phyloP scores from a whole-genome alignment of 1,284 basidiomycete genomes.

The Microbotryum violaceum region DNA sequence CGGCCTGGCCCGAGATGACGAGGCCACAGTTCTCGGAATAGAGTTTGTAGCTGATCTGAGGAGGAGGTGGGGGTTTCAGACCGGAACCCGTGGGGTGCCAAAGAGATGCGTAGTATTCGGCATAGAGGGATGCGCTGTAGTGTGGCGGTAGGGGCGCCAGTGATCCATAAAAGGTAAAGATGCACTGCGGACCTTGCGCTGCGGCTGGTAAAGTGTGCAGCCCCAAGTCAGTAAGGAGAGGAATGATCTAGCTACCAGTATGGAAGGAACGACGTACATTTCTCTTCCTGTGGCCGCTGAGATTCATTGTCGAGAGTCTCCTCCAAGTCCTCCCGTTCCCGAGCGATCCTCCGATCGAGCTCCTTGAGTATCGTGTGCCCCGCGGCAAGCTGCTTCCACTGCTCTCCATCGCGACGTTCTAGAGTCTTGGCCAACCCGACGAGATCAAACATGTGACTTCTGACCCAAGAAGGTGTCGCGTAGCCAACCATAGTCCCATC shows the following conservation, averaged over 20 bases:
- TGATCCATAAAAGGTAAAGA: constrained; percentile 38
- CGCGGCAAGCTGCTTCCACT: constrained; percentile 21
- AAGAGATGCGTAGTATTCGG: constrained; percentile 36
- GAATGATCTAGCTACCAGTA: too few relatives aligned
- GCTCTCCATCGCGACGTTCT: constrained; percentile 10
- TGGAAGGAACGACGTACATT: neutral
- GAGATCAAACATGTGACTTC: constrained; percentile 25
- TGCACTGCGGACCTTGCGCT: constrained; percentile 29
- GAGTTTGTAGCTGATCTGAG: constrained; percentile 31
- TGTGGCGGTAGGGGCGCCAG: constrained; percentile 32
- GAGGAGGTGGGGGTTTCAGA: constrained; percentile 27
- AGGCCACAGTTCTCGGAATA: constrained; percentile 39
- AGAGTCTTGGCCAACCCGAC: constrained; percentile 2
- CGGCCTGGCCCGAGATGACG: constrained; percentile 28
- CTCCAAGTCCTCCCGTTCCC: constrained; percentile 26
- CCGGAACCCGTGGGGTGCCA: constrained; percentile 34
- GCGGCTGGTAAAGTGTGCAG: neutral
- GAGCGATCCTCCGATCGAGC: constrained; percentile 32
- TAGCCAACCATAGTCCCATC: constrained; percentile 30
- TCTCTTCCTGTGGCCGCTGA: constrained; percentile 12
- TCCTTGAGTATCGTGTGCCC: constrained; percentile 36
- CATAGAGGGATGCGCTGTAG: constrained; percentile 22
- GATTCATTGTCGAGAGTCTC: constrained; percentile 9
- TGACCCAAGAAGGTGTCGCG: constrained; percentile 20
- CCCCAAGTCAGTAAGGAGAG: neutral